These are phyloP conservation scores for Juglanconis sp. DNA, from an alignment of 2,329 filamentous ascomycete species.

Conservation along the genomic window DNA sequence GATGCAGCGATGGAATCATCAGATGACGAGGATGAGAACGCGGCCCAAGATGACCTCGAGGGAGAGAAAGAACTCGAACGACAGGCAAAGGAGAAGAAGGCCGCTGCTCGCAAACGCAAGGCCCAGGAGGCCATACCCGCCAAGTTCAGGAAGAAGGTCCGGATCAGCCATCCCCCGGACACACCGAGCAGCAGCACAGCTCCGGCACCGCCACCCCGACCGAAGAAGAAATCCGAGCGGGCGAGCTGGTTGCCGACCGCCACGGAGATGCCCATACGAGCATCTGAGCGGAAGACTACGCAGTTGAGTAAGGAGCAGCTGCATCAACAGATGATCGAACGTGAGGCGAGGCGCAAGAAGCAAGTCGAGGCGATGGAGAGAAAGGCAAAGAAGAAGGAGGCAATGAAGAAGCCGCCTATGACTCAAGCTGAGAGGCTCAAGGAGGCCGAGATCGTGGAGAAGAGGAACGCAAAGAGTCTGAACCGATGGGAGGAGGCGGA, in stretches of 20 bases:
- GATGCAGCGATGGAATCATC: slow-evolving; percentile 87
- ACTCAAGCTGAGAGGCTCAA: slow-evolving; percentile 82
- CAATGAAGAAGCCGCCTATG: slow-evolving; percentile 74
- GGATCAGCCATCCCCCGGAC: slow-evolving; percentile 57
- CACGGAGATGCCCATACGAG: slow-evolving; percentile 54
- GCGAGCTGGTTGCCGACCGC: slow-evolving; percentile 55
- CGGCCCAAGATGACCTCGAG: slow-evolving; percentile 65
- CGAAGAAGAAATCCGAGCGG: slow-evolving; percentile 60
- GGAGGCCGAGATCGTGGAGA: slow-evolving; percentile 80
- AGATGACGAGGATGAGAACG: slow-evolving; percentile 73
- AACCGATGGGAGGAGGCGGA: slow-evolving; percentile 94
- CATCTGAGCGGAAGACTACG: slow-evolving; percentile 57
- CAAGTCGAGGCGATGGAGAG: slow-evolving; percentile 67
- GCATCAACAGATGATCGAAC: slow-evolving; percentile 70
- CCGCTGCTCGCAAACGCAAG: slow-evolving; percentile 74
- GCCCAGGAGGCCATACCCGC: slow-evolving; percentile 70
- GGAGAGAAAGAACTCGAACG: slow-evolving; percentile 85
- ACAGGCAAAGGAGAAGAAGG: slow-evolving; percentile 65
- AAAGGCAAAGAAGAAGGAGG: slow-evolving; percentile 67
- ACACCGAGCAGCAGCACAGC: slow-evolving; percentile 34
- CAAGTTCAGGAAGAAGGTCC: slow-evolving; percentile 71
- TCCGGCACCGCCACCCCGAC: slow-evolving; percentile 41
- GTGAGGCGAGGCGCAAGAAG: slow-evolving; percentile 67
- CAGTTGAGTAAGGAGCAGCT: slow-evolving; percentile 58
- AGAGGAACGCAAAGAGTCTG: slow-evolving; percentile 81